phyloP scores from a whole-genome alignment of 1,139 yeast genomes.

The Suhomyces choctaworum region DNA sequence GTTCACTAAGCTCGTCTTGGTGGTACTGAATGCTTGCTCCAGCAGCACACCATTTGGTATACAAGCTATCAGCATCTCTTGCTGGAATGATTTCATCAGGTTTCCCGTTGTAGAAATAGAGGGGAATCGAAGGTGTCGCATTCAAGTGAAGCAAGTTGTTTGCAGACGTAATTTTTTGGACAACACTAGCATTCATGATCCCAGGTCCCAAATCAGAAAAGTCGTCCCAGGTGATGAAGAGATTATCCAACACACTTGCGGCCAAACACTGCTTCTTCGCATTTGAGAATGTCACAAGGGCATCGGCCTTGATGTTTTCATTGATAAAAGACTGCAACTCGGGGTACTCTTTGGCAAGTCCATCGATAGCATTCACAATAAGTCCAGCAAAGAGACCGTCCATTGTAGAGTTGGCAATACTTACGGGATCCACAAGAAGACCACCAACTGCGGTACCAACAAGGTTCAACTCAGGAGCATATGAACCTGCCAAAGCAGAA shows the following conservation, averaged over 20 bases:
- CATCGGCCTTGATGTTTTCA: background rate
- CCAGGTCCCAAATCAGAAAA: conserved; percentile 1
- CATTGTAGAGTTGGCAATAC: conserved; percentile 21
- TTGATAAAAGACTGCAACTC: conserved; percentile 12
- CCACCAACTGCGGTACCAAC: conserved; percentile 40
- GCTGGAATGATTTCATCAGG: conserved; percentile 26
- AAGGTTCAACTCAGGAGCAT: conserved; percentile 35
- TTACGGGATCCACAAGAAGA: conserved; percentile 26
- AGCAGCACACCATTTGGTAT: conserved; percentile 18
- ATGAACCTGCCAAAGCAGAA: conserved; percentile 30
- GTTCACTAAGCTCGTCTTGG: conserved; percentile 19
- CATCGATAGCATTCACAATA: conserved; percentile 26
- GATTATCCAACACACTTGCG: background rate
- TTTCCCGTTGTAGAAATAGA: conserved; percentile 36
- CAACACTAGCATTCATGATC: background rate
- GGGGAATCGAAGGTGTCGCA: conserved; percentile 33
- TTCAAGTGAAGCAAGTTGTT: conserved; percentile 6
- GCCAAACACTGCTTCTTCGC: conserved; percentile 3
- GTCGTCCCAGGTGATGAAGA: conserved; percentile 1
- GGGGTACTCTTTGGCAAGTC: conserved; percentile 31
- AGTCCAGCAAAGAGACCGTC: conserved; percentile 30
- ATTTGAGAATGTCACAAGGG: background rate
- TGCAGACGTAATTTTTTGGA: background rate
- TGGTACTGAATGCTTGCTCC: conserved; percentile 19
- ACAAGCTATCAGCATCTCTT: conserved; percentile 13